Percentiles rank a stretch among this genome's conserved stretches.
Conservation (phyloP, 2,329 filamentous ascomycete species). For the Tolypocladium ovalisporum region DNA sequence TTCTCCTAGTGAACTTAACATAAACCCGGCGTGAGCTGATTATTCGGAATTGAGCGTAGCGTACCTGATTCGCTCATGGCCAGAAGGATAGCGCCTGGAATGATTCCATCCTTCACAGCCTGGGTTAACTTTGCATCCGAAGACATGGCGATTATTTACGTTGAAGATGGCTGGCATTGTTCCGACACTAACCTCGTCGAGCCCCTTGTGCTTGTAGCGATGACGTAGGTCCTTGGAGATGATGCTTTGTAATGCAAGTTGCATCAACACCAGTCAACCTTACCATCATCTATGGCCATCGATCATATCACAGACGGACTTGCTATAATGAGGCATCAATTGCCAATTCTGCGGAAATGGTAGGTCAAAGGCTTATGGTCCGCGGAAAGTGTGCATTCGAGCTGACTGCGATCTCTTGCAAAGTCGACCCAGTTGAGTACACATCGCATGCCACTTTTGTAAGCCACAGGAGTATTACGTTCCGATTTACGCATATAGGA, state of each 20-base stretch:
- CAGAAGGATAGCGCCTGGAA: background rate
- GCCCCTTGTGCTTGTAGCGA: background rate
- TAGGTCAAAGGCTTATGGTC: background rate
- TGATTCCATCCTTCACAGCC: background rate
- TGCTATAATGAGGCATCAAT: no score
- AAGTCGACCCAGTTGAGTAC: background rate
- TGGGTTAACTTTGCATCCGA: background rate
- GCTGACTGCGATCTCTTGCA: background rate
- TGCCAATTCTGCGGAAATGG: background rate
- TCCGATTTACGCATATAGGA: background rate
- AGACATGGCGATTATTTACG: background rate
- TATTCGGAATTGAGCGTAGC: no score
- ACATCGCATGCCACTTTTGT: background rate
- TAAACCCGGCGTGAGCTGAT: background rate
- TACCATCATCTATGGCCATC: background rate
- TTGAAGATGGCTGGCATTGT: background rate
- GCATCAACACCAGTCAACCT: background rate
- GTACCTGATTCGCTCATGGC: background rate
- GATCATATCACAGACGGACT: background rate
- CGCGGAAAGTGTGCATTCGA: background rate
- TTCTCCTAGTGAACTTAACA: background rate
- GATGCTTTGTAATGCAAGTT: background rate
- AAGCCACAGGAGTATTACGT: background rate
- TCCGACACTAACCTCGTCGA: background rate
- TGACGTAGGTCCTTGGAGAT: background rate